A percentile compares a stretch with the other conserved stretches of the same genome.
phyloP scores from a whole-genome alignment of 179 eudicot genomes.

The Spergularia azorica region DNA sequence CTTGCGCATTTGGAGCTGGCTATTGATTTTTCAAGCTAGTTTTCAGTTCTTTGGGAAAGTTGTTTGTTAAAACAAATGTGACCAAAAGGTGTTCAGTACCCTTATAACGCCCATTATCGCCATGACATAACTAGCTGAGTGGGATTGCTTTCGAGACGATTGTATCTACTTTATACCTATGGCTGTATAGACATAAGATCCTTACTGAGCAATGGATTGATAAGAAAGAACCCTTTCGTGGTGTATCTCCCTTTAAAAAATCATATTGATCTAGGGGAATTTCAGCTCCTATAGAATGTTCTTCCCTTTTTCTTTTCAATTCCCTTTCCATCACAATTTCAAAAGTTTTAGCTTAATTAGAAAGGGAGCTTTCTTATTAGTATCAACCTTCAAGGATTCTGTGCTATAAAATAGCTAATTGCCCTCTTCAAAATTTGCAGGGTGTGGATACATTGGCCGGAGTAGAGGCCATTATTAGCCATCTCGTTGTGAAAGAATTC shows the following conservation, averaged over 20 bases:
- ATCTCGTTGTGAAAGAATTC: slow-evolving; percentile 83
- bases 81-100: neutral
- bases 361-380: neutral
- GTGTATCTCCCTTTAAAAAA: slow-evolving; percentile 2
- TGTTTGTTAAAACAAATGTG: neutral
- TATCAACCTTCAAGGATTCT: neutral
- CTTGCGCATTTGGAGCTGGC: neutral
- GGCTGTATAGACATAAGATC: slow-evolving; percentile 2
- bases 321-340: neutral
- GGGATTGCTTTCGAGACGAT: neutral
- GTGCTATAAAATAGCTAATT: slow-evolving; percentile 22
- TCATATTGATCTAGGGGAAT: neutral
- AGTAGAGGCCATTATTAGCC: slow-evolving; percentile 91
- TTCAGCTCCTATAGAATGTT: neutral
- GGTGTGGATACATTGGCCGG: slow-evolving; percentile 94
- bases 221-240: neutral
- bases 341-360: neutral
- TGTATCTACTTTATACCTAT: neutral
- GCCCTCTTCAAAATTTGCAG: slow-evolving; percentile 37
- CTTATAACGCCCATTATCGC: neutral
- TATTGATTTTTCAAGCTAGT: neutral
- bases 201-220: neutral
- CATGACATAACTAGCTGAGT: neutral
- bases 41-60: neutral
- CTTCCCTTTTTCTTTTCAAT: neutral